These are phyloP conservation scores for Lactarius tabidus DNA, from an alignment of 768 basidiomycete species.

Conservation along the genomic window DNA sequence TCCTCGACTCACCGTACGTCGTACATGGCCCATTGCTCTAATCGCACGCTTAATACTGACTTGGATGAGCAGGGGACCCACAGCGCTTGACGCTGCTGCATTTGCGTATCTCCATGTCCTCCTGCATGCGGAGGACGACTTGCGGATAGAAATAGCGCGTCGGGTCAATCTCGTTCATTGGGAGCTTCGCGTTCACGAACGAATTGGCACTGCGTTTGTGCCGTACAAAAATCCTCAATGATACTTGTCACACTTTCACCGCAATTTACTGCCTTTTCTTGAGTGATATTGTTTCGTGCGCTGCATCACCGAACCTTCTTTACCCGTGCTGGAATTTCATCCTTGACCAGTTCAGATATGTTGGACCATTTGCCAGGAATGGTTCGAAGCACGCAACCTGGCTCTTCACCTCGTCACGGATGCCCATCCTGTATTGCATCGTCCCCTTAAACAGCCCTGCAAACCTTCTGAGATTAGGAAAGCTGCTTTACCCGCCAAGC, in stretches of 20 bases:
- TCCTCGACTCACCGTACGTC: slow-evolving; percentile 67
- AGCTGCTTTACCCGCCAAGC: neutral
- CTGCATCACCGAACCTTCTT: slow-evolving; percentile 5
- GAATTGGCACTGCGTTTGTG: slow-evolving; percentile 48
- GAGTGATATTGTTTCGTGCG: neutral
- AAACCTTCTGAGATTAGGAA: neutral
- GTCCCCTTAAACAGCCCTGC: neutral
- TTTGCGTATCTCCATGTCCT: slow-evolving; percentile 79
- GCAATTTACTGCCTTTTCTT: neutral
- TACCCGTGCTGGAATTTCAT: neutral
- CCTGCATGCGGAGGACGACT: slow-evolving; percentile 41
- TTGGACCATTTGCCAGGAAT: neutral
- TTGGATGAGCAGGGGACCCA: slow-evolving; percentile 53
- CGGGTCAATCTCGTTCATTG: slow-evolving; percentile 76
- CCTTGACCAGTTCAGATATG: neutral
- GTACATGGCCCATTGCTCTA: neutral
- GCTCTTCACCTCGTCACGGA: neutral
- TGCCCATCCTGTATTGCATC: neutral
- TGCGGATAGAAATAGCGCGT: slow-evolving; percentile 63
- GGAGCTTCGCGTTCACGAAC: slow-evolving; percentile 63
- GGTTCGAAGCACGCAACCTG: neutral
- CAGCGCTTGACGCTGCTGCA: slow-evolving; percentile 73
- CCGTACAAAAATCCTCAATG: slow-evolving; percentile 2
- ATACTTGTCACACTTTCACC: neutral
- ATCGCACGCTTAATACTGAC: neutral